A percentile compares a stretch with the other conserved stretches of the same genome.
These are phyloP conservation scores for Pichia sporocuriosa DNA, from an alignment of 805 yeast genomes.

Conservation along the genomic window DNA sequence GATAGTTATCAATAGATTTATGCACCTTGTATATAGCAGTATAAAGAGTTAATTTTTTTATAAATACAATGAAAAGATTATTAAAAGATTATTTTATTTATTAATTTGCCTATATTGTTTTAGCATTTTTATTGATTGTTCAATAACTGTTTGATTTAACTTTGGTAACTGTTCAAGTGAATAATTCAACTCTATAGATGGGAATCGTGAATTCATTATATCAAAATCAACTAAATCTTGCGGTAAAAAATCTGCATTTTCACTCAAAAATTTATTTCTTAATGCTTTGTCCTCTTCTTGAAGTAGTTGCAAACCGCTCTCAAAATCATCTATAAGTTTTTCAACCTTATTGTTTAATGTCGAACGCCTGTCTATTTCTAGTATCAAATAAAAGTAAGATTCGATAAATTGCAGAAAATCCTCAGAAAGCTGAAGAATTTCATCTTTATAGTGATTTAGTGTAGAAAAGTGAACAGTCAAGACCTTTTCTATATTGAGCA, in stretches of 20 bases:
- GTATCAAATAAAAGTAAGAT: constrained; percentile 45
- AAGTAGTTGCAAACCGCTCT: constrained; percentile 32
- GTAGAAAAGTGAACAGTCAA: constrained; percentile 12
- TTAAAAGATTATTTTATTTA: too few species aligned
- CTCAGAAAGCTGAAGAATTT: constrained; percentile 25
- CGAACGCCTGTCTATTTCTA: constrained; percentile 48
- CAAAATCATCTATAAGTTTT: constrained; percentile 35
- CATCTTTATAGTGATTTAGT: constrained; percentile 13
- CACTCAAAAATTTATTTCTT: constrained; percentile 37
- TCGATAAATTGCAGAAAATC: constrained; percentile 46
- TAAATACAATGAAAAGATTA: too few species aligned
- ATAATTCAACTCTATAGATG: constrained; percentile 19
- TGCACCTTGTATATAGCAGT: not conserved
- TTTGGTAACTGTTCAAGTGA: constrained; percentile 21
- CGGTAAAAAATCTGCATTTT: constrained; percentile 53
- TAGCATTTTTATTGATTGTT: constrained; percentile 15
- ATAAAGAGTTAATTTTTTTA: too few species aligned
- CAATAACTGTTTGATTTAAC: constrained; percentile 14
- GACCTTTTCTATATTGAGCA: not conserved
- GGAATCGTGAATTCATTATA: constrained; percentile 20
- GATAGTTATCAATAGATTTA: constrained; percentile 34
- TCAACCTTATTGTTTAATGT: constrained; percentile 35
- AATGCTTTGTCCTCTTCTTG: constrained; percentile 38
- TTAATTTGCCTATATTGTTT: not conserved
- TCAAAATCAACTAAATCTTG: constrained; percentile 24